Conservation (phyloP, 2,329 filamentous ascomycete genomes). For the Alternaria dauci region DNA sequence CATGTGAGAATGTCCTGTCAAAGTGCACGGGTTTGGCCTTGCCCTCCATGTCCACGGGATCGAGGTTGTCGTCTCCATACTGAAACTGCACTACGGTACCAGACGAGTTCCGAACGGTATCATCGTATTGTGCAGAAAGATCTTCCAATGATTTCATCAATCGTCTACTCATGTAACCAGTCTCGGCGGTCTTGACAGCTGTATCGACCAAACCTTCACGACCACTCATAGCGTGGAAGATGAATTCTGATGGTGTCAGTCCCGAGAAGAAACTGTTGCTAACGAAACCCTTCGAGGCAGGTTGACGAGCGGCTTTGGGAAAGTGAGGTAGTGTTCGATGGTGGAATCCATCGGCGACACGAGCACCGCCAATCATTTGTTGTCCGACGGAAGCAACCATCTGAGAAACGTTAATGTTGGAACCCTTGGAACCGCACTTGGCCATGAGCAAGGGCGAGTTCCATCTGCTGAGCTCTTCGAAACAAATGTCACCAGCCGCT, state of each 20-base stretch:
- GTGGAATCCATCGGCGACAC: slow-evolving; percentile 95
- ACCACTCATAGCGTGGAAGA: slow-evolving; percentile 98
- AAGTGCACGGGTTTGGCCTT: slow-evolving; percentile 92
- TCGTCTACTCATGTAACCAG: slow-evolving; percentile 97
- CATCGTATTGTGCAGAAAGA: slow-evolving; percentile 89
- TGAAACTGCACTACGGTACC: slow-evolving; percentile 94
- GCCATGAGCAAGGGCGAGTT: slow-evolving; percentile 98
- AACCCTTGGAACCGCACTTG: slow-evolving; percentile 95
- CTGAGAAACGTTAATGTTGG: slow-evolving; percentile 96
- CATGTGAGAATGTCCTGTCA: slow-evolving; percentile 86
- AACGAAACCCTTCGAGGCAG: slow-evolving; percentile 96
- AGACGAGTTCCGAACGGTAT: slow-evolving; percentile 90
- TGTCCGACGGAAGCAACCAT: slow-evolving; percentile 98
- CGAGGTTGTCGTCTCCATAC: slow-evolving; percentile 93
- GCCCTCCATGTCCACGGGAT: slow-evolving; percentile 98
- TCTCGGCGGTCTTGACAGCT: slow-evolving; percentile 98
- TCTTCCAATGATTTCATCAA: slow-evolving; percentile 98
- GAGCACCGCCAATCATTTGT: slow-evolving; percentile 93
- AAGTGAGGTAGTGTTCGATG: slow-evolving; percentile 95
- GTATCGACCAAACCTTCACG: slow-evolving; percentile 99
- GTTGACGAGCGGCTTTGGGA: slow-evolving; percentile 87
- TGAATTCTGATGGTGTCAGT: slow-evolving; percentile 87
- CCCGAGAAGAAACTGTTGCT: slow-evolving; percentile 97
- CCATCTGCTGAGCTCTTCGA: slow-evolving; percentile 85
- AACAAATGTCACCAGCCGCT: slow-evolving; percentile 89